Percentiles rank a stretch among this genome's conserved stretches.
Conservation (phyloP, 768 basidiomycete species). For the Russula virescens region DNA sequence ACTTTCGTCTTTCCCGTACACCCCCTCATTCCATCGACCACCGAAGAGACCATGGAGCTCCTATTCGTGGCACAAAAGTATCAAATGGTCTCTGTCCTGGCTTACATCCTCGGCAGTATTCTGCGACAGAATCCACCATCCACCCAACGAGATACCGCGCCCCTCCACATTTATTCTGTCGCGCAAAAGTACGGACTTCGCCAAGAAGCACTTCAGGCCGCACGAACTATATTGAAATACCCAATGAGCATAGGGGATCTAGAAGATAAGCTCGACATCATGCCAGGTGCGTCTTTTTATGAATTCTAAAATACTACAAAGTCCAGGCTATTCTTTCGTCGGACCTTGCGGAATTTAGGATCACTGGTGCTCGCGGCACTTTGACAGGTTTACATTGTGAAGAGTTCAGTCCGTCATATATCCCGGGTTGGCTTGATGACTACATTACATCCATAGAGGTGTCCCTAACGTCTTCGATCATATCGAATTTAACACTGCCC, state of each 20-base stretch:
- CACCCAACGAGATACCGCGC: not conserved
- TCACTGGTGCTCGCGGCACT: not conserved
- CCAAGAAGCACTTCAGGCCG: too few species aligned
- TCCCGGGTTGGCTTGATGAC: not conserved
- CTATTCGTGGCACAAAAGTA: slow-evolving; percentile 2
- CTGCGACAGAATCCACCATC: not conserved
- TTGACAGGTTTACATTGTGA: not conserved
- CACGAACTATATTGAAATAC: too few species aligned
- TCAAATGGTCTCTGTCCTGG: not conserved
- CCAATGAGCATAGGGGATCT: too few species aligned
- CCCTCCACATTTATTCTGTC: not conserved
- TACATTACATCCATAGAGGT: not conserved
- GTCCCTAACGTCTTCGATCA: too few species aligned
- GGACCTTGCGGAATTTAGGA: too few species aligned
- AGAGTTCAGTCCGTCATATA: not conserved
- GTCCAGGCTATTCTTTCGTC: not conserved
- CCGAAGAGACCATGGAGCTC: too few species aligned
- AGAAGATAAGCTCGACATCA: too few species aligned
- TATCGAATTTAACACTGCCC: too few species aligned
- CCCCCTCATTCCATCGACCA: not conserved
- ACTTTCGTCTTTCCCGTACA: slow-evolving; percentile 4
- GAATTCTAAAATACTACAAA: not conserved
- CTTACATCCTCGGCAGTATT: not conserved
- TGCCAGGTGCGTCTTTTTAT: not conserved
- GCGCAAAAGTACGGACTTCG: too few species aligned